Base-by-base conservation (phyloP, 176 grass and related monocot species). In the Oryza nivara region DNA sequence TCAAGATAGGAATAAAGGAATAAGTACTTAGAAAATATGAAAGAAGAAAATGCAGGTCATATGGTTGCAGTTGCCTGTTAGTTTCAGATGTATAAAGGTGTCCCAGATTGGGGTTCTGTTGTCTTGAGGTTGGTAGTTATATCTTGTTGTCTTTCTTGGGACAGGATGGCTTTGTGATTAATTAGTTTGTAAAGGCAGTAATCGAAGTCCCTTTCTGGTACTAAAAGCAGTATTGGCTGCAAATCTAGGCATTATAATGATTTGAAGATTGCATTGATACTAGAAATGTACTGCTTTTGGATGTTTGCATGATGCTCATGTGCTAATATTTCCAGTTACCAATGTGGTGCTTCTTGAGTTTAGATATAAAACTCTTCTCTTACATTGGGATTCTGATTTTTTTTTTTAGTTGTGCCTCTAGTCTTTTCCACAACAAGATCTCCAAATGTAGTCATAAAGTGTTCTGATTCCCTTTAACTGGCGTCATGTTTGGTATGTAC, bases 191-290 rank as follows among this genome's bases (percentile, higher is more conserved):
- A 2, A 22, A 66, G 12, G 46, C 47, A n/a, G 65, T 38, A 34
- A 80, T 52, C 43, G 65, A 69, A 46, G 65, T 80, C 46, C 1
- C 10, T 61, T 49, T 80, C 28, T 28, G 4, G 44, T 69, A 80
- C 44, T 36, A 14, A 58, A 58, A 58, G 34, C 8, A 80, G 36
- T 17, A 14, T 3, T 2, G 16, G 14, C 10, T 51, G 14, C 25
- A 34, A 52, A 74, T 32, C 72, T 74, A 52, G 72, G 15, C 72
- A 73, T 73, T 30, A 23, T 74, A 51, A 74, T 74, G 46, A 34
- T 75, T 11, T 67, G 4, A 79, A 79, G 25, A 80, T 68, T 68
- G 64, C 5, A 20, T 32, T 48, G 32, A 44, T 48, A 44, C 32
- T 72, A 25, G 20, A 73, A 73, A 73, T 73, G 71, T 17, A 49